Conservation (phyloP, 2,329 filamentous ascomycete species). For the Purpureocillium takamizusanense region DNA sequence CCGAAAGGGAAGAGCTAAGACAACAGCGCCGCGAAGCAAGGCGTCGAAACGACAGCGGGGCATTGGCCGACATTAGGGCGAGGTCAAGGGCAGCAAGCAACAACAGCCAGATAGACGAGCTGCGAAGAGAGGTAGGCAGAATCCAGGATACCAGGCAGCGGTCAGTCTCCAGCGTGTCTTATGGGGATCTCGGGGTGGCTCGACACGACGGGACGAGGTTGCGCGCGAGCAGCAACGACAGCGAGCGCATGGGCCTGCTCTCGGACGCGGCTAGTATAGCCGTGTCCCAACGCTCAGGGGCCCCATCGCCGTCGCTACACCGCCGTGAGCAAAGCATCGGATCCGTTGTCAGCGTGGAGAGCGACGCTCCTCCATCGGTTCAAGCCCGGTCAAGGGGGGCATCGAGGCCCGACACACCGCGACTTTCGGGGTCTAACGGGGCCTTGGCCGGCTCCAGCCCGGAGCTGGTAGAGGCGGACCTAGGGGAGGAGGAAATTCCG, state of each 20-base stretch:
- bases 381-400: conserved; percentile 28
- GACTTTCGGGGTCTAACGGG: conserved; percentile 18
- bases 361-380: conserved; percentile 31
- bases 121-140: conserved; percentile 45
- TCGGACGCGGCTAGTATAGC: conserved; percentile 61
- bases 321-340: conserved; percentile 39
- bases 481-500: conserved; percentile 37
- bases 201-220: conserved; percentile 69
- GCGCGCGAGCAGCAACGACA: conserved; percentile 64
- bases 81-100: conserved; percentile 38
- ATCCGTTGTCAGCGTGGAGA: conserved; percentile 46
- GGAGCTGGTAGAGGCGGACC: conserved; percentile 41
- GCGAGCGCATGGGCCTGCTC: conserved; percentile 61
- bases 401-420: conserved; percentile 34
- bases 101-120: conserved; percentile 49
- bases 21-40: conserved; percentile 63
- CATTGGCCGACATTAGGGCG: conserved; percentile 57
- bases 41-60: conserved; percentile 56
- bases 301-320: conserved; percentile 24
- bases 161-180: conserved; percentile 66
- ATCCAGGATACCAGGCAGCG: conserved; percentile 53
- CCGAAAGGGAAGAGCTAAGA: conserved; percentile 70
- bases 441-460: conserved; percentile 38
- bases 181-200: conserved; percentile 67
- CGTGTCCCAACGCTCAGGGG: conserved; percentile 21